A percentile compares a stretch with the other conserved stretches of the same genome.
phyloP scores from a whole-genome alignment of 1,284 basidiomycete species.

The Sanghuangporus sanghuang region DNA sequence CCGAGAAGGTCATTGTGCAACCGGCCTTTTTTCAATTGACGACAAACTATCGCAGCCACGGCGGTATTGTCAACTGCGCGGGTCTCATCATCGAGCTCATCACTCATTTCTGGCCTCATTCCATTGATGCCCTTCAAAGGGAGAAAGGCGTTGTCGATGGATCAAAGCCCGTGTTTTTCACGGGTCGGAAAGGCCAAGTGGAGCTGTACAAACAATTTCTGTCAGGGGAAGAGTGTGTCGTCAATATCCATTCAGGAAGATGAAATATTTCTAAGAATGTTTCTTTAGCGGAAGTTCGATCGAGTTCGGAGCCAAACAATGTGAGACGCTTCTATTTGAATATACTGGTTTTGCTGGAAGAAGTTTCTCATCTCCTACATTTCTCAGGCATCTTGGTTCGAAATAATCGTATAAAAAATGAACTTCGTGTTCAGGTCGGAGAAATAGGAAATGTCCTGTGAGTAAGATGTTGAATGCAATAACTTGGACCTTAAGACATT shows the following conservation, averaged over 20 bases:
- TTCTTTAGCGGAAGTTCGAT: slow-evolving; percentile 40
- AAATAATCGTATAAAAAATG: slow-evolving; percentile 44
- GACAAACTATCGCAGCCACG: slow-evolving; percentile 67
- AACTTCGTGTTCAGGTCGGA: slow-evolving; percentile 50
- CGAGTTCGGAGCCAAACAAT: slow-evolving; percentile 67
- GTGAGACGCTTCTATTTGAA: slow-evolving; percentile 29
- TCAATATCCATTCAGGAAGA: background rate
- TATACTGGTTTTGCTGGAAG: background rate
- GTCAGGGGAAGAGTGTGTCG: slow-evolving; percentile 40
- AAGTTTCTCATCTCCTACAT: background rate
- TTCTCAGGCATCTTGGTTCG: slow-evolving; percentile 62
- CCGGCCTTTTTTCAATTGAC: slow-evolving; percentile 56
- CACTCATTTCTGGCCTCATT: slow-evolving; percentile 55
- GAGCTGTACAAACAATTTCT: slow-evolving; percentile 54
- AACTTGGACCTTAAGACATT: background rate
- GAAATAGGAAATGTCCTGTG: slow-evolving; percentile 60
- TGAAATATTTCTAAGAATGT: background rate
- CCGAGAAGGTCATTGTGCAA: slow-evolving; percentile 19
- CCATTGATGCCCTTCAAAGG: slow-evolving; percentile 54
- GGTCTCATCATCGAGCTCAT: slow-evolving; percentile 61
- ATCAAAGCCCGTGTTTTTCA: slow-evolving; percentile 54
- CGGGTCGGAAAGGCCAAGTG: slow-evolving; percentile 46
- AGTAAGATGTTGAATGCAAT: slow-evolving; percentile 19
- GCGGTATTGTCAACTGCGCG: slow-evolving; percentile 65
- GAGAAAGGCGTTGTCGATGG: slow-evolving; percentile 61